Base-by-base conservation (phyloP, 805 yeast species). In the Pichia heedii region DNA sequence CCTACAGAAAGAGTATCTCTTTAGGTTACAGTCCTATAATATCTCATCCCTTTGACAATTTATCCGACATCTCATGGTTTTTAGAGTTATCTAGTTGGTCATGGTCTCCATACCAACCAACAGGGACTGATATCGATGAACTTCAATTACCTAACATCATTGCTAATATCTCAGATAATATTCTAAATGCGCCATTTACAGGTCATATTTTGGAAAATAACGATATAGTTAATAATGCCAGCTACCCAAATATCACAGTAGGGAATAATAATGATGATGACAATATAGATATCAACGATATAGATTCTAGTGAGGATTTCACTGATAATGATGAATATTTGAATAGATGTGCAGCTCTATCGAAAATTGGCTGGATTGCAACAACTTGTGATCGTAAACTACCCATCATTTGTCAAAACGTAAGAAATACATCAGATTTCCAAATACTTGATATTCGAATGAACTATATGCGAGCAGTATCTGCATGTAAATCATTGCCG, bases 1-100 rank as follows among this genome's bases (percentile, higher is more conserved):
- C 71, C 1, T 62, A 79, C 33, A 53, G 55, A 33, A 50, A 62
- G 2, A 67, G 68, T 36, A 56, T 79, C 5, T 46, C 60, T 19
- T 70, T 81, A 51, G 97, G 96, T 0, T 73, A 66, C 42, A 70
- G 84, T 0, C 87, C 95, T 0, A 69, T 86, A 0, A 57, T 87
- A 62, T 72, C 62, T 40, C 75, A 50, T 49, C 69, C 12, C 27
- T 55, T 50, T 36, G 39, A 26, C 43, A 49, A 54, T 38, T 32
- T 65, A 11, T 30, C 60, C 13, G 51, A 57, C 15, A 57, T 71
- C 9, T 55, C 65, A 0, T 41, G 51, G 0, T 52, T 70, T 22
- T 44, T 73, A 12, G 56, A 65, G 15, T 37, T 54, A 15, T 61
- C 72, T 0, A 45, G 73, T 32, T 88, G 96, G 96, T 73, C 90